Evolutionary conservation across 768 basidiomycete species (phyloP).

Genomic region (Termitomyces bulborhizus): DNA sequence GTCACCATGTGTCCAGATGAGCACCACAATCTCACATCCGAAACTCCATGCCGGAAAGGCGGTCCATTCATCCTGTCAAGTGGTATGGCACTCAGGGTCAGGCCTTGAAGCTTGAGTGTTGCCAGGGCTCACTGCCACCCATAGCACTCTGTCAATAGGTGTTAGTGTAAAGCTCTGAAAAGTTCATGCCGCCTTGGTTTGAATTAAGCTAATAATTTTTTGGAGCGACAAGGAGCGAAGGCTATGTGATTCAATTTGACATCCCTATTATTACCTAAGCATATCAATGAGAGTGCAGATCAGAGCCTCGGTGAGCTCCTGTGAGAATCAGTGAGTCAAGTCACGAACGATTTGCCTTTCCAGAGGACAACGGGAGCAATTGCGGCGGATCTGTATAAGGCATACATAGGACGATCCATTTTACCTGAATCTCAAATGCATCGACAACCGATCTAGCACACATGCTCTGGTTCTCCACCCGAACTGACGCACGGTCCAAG

Average conservation of each 20-base stretch:
- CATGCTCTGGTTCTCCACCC: constrained; percentile 59
- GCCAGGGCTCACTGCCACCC: constrained; percentile 2
- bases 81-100: constrained; percentile 1
- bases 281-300: neutral
- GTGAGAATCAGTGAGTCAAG: neutral
- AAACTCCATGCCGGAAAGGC: neutral
- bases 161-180: neutral
- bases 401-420: neutral
- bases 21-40: neutral
- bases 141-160: neutral
- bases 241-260: neutral
- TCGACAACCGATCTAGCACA: constrained; percentile 46
- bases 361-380: neutral
- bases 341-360: neutral
- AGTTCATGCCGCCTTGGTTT: neutral
- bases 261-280: neutral
- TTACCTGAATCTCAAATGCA: neutral
- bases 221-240: too few species aligned
- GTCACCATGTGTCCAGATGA: constrained; percentile 5
- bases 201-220: neutral
- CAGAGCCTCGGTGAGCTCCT: neutral
- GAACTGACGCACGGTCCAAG: constrained; percentile 58
- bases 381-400: neutral
- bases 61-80: constrained; percentile 11
- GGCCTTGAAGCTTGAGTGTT: neutral